Percentiles rank a stretch among this genome's conserved stretches.
Conservation (phyloP, 2,329 filamentous ascomycete species). For the Diaporthe ilicicola region DNA sequence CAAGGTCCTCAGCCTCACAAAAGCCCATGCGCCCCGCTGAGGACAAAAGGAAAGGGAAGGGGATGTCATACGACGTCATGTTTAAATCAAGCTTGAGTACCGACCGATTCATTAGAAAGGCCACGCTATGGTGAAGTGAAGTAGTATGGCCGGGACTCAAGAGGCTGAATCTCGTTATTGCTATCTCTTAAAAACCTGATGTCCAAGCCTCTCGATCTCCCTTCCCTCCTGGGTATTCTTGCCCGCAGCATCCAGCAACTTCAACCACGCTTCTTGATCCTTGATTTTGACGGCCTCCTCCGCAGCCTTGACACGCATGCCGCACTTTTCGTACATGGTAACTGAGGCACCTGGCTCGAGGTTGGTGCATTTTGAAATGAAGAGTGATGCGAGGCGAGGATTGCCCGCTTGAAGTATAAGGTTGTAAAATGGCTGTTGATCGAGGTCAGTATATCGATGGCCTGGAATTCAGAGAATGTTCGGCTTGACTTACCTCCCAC, state of each 20-base stretch:
- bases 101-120: not conserved
- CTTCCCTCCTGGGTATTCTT: slow-evolving; percentile 70
- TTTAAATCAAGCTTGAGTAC: not conserved
- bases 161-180: not conserved
- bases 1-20: slow-evolving; percentile 3
- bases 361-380: slow-evolving; percentile 86
- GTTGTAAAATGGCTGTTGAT: slow-evolving; percentile 83
- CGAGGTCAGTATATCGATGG: slow-evolving; percentile 11
- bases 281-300: slow-evolving; percentile 89
- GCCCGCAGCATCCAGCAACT: slow-evolving; percentile 77
- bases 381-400: slow-evolving; percentile 81
- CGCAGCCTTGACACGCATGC: slow-evolving; percentile 85
- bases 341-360: slow-evolving; percentile 75
- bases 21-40: not conserved
- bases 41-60: not conserved
- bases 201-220: slow-evolving; percentile 84
- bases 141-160: not conserved
- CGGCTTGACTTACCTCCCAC: slow-evolving; percentile 77
- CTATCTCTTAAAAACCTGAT: slow-evolving; percentile 64
- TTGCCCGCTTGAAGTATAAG: slow-evolving; percentile 90
- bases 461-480: not conserved
- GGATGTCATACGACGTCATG: not conserved
- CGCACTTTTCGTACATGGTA: slow-evolving; percentile 96
- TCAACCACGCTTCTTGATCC: slow-evolving; percentile 78
- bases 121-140: not conserved